phyloP scores from a whole-genome alignment of 208 protist species.

The Leishmania tarentolae region DNA sequence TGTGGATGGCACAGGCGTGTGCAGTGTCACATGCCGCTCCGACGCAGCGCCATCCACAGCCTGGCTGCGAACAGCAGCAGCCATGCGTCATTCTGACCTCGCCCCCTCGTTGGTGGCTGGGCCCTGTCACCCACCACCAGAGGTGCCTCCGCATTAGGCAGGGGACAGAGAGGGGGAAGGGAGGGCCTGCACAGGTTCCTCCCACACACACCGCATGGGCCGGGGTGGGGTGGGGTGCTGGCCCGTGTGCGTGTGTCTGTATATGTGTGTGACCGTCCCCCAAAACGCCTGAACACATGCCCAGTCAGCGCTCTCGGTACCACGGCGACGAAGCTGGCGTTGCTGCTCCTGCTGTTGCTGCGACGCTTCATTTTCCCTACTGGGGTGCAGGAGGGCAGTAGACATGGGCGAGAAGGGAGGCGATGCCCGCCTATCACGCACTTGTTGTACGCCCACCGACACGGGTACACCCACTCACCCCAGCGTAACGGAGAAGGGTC shows the following conservation, averaged over 20 bases:
- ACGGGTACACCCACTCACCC: no score
- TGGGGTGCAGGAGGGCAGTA: neutral
- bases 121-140: no score
- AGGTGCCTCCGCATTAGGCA: neutral
- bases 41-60: neutral
- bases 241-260: constrained; percentile 5
- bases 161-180: neutral
- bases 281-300: no score
- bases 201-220: no score
- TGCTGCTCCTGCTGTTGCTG: no score
- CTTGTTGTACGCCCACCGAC: no score
- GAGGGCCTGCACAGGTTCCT: no score
- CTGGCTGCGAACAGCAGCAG: neutral
- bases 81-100: neutral
- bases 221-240: neutral
- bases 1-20: neutral
- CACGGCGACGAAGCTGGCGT: no score
- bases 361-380: neutral
- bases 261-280: neutral
- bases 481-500: no score
- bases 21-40: neutral
- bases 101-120: neutral
- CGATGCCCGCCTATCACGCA: no score
- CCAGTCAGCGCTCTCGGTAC: no score
- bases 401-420: no score